A percentile compares a stretch with the other conserved stretches of the same genome.
These are phyloP conservation scores for Grigorovia transvaalensis DNA, from an alignment of 805 yeast genomes.

Conservation along the genomic window DNA sequence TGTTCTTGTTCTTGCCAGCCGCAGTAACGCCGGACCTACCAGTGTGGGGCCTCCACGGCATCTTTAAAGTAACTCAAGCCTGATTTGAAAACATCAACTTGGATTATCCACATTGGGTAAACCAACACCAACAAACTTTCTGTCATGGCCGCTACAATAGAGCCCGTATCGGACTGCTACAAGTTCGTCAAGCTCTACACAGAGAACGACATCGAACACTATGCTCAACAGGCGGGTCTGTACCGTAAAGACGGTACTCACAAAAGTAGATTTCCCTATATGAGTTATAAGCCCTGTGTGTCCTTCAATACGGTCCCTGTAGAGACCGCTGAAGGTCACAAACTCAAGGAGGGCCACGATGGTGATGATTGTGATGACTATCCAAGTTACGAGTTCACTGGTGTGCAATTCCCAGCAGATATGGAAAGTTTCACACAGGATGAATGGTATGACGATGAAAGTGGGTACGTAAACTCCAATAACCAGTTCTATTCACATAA, in stretches of 20 bases:
- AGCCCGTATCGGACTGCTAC: not conserved
- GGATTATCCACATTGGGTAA: not conserved
- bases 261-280: constrained; percentile 3
- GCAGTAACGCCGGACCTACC: too few relatives aligned
- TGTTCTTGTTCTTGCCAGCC: too few relatives aligned
- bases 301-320: constrained; percentile 28
- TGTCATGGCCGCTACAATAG: not conserved
- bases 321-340: constrained; percentile 8
- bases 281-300: constrained; percentile 18
- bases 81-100: not conserved
- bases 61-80: not conserved
- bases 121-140: not conserved
- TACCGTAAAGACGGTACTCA: not conserved
- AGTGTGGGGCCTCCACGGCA: too few relatives aligned
- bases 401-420: constrained; percentile 18
- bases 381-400: constrained; percentile 15
- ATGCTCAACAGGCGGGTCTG: not conserved
- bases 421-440: constrained; percentile 22
- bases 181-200: not conserved
- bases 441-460: constrained; percentile 27
- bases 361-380: constrained; percentile 4
- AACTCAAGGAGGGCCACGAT: constrained; percentile 1
- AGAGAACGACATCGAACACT: not conserved
- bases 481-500: constrained; percentile 10
- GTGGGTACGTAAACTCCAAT: constrained; percentile 10